phyloP scores from a whole-genome alignment of 2,329 filamentous ascomycete species.

The Aspergillus melleus region DNA sequence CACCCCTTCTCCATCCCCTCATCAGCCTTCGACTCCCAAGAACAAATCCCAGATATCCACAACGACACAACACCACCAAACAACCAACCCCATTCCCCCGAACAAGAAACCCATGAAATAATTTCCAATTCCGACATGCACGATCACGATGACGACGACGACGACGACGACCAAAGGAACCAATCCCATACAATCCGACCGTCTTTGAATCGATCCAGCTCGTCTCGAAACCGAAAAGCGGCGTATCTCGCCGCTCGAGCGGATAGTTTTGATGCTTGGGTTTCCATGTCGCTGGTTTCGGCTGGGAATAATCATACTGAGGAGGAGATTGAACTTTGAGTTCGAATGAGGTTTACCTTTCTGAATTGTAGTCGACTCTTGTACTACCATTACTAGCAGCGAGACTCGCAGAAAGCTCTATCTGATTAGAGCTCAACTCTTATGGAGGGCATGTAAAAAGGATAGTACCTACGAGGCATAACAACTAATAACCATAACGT shows the following conservation, averaged over 20 bases:
- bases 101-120: not conserved
- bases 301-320: constrained; percentile 44
- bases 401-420: too few relatives aligned
- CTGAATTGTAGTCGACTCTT: too few relatives aligned
- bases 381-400: constrained; percentile 24
- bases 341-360: not conserved
- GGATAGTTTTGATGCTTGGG: constrained; percentile 46
- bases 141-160: not conserved
- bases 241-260: constrained; percentile 45
- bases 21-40: constrained; percentile 28
- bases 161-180: not conserved
- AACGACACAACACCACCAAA: not conserved
- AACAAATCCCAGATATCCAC: not conserved
- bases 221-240: constrained; percentile 26
- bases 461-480: too few relatives aligned
- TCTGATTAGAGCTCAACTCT: too few relatives aligned
- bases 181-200: not conserved
- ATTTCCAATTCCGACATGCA: not conserved
- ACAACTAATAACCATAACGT: too few relatives aligned
- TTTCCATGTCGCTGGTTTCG: constrained; percentile 44
- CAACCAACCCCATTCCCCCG: not conserved
- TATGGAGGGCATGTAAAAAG: too few relatives aligned
- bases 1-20: constrained; percentile 23
- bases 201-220: constrained; percentile 12
- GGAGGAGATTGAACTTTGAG: constrained; percentile 45